A percentile compares a stretch with the other conserved stretches of the same genome.
phyloP scores from a whole-genome alignment of 2,329 filamentous ascomycete genomes.

The Pseudogymnoascus sp. region DNA sequence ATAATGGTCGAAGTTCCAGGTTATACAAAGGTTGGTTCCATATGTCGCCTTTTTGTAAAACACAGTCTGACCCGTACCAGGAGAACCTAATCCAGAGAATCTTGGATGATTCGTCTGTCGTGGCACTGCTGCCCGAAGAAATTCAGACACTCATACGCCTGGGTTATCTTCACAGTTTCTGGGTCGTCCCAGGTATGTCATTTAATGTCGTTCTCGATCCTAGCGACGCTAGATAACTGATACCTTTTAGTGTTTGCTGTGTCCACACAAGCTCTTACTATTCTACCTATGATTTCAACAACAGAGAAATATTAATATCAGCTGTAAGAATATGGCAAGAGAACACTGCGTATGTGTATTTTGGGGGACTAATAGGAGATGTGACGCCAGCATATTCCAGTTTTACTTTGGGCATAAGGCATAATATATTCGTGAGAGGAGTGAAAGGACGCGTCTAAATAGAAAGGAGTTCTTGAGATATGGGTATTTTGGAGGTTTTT shows the following conservation, averaged over 20 bases:
- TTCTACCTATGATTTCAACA: slow-evolving; percentile 16
- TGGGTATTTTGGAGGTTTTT: neutral
- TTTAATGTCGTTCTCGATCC: neutral
- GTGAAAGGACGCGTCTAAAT: neutral
- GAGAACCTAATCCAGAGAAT: slow-evolving; percentile 16
- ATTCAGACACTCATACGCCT: slow-evolving; percentile 10
- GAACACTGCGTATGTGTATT: neutral
- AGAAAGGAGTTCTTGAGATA: neutral
- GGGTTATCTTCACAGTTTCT: slow-evolving; percentile 17
- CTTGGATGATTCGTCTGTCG: slow-evolving; percentile 16
- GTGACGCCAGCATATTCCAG: neutral
- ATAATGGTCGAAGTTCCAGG: slow-evolving; percentile 12
- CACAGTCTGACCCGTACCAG: neutral
- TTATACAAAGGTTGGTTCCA: slow-evolving; percentile 13
- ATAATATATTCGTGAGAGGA: neutral
- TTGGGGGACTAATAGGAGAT: neutral
- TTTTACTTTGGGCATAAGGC: neutral
- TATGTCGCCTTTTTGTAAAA: neutral
- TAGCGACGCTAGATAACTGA: neutral
- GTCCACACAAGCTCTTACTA: slow-evolving; percentile 14
- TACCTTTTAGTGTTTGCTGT: slow-evolving; percentile 10
- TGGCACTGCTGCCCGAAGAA: slow-evolving; percentile 12
- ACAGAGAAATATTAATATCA: slow-evolving; percentile 13
- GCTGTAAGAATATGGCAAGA: neutral
- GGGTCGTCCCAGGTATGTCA: slow-evolving; percentile 17